Conservation (phyloP, 306 rosid genomes). For the Cucurbita maxima region DNA sequence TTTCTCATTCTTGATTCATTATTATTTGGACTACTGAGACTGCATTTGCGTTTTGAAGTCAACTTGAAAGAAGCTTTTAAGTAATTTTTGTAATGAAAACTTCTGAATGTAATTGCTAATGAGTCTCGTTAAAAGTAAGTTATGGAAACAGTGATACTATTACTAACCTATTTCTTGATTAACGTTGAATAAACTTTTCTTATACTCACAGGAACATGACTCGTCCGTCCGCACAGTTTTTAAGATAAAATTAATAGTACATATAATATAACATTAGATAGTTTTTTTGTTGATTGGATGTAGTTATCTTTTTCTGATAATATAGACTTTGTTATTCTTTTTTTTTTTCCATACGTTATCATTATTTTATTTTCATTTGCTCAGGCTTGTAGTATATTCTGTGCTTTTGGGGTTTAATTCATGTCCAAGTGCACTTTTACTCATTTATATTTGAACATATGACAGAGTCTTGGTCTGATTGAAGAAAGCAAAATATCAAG, state of each 20-base stretch:
- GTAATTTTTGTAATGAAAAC: neutral
- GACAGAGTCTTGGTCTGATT: slow-evolving; percentile 85
- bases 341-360: neutral
- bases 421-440: neutral
- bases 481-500: slow-evolving; percentile 74
- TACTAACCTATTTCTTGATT: neutral
- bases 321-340: neutral
- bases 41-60: slow-evolving; percentile 7
- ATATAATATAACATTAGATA: neutral
- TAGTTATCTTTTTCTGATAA: neutral
- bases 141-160: neutral
- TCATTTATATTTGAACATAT: slow-evolving; percentile 4
- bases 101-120: neutral
- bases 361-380: neutral
- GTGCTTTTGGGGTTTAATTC: neutral
- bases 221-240: neutral
- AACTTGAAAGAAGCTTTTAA: neutral
- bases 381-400: neutral
- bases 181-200: neutral
- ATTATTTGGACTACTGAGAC: neutral
- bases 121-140: neutral
- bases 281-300: neutral
- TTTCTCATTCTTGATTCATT: neutral
- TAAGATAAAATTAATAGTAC: neutral
- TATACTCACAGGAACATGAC: neutral